Evolutionary conservation across 2,329 filamentous ascomycete species (phyloP), one percentile per base, ranked within the genome.

Genomic region (Acephala macrosclerotiorum): DNA sequence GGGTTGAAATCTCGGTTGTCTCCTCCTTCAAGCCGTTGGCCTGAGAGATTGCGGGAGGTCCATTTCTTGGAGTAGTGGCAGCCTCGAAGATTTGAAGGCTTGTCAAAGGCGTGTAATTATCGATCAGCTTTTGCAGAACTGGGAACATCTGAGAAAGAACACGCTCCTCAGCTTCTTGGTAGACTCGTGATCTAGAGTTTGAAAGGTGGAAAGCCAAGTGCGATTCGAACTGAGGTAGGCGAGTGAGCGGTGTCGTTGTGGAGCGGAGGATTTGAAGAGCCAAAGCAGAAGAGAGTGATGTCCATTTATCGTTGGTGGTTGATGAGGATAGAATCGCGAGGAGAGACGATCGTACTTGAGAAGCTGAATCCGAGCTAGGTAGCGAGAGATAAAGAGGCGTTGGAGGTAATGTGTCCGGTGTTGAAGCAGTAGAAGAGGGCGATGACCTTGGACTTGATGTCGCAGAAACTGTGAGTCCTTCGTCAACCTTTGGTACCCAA

Each of bases 1-100:
- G 88, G 53, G 89, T 90, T 0, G 92, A 88, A 77, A 97, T 87
- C 65, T 93, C 89, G 51, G 85, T 83, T 42, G 91, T 70, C 25
- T 76, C 73, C 5, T 74, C 73, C 38, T 73, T 76, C 14, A 61
- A 42, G 6, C 62, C 67, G 45, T 20, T 64, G 2, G 16, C 14
- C 22, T 62, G 65, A 16, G 45, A 6, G 22, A 22, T 35, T 2
- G 66, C 25, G 40, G 26, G 53, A 4, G 69, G 56, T 11, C 66
- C 59, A 25, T 55, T 40, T 63, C 67, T 74, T 3, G 74, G 73
- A 35, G 65, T 65, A 11, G 75, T 76, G 20, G 75, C 75, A 9
- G 71, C 68, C 51, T 77, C 75, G 61, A 77, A 77, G 9, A 77
- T 74, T 61, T 76, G 75, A 4, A 73, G 61, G 36, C 71, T 75